Evolutionary conservation across 176 grass and related monocot genomes (phyloP), one percentile per base, ranked within the genome.

Genomic region (Ananas comosus): DNA sequence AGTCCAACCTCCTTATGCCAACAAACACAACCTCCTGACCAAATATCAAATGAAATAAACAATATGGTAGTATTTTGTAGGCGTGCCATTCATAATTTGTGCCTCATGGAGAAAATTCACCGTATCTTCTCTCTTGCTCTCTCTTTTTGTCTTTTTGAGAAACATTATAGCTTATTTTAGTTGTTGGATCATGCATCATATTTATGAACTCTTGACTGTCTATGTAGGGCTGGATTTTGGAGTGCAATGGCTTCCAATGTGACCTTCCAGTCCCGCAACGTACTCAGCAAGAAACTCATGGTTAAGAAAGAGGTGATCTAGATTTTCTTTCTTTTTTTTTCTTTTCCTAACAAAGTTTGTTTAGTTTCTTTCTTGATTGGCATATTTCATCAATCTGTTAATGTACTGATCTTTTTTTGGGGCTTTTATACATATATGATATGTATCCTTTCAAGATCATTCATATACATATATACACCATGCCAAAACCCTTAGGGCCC

Each of bases 271-370:
- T 99, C 90, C 63, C 80, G 90, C 71, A 99, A 99, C 59, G 95
- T 99, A 49, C 72, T 99, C 58, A 99, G 95, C 85, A 99, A 94
- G 78, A 94, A 99, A 76, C 84, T 94, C 70, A 91, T 99, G 95
- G 78, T 99, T 49, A 99, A 99, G 90, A 94, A 82, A 86, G 85
- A 99, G 89, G 87, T 94, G 75, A 77, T 13, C 2, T 16, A 9
- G 64, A 50, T 51, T 25, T 61, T 71, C 12, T 16, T 72, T 66
- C 2, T 61, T 21, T 17, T 61, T 7, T 42, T 42, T 42, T 42
- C 0, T 42, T 42, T 42, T 42, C 33, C 33, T 42, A 42, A 42
- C 4, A 42, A 61, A 61, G 21, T 3, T 61, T 61, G 33, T 61
- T 61, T 17, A 61, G 16, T 61, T n/a, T 18, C 10, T 61, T 61